A percentile compares a stretch with the other conserved stretches of the same genome.
phyloP scores from a whole-genome alignment of 345 rosid species.

The Populus pruinosa region DNA sequence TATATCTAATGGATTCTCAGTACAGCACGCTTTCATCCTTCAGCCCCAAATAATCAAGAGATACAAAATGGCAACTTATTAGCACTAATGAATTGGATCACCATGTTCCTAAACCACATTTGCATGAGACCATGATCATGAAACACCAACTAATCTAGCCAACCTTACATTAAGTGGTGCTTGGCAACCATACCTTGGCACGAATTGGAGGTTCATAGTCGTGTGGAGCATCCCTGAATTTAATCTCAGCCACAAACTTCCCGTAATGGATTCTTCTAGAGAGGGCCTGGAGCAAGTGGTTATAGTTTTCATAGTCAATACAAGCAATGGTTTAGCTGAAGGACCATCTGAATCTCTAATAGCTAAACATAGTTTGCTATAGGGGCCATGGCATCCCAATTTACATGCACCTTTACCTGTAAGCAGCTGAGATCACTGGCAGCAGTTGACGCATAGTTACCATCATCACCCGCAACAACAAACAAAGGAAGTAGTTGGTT shows the following conservation, averaged over 20 bases:
- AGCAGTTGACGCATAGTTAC: slow-evolving; percentile 70
- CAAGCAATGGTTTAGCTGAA: background rate
- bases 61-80: background rate
- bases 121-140: background rate
- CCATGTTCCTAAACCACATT: background rate
- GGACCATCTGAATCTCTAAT: background rate
- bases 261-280: slow-evolving; percentile 90
- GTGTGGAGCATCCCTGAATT: slow-evolving; percentile 59
- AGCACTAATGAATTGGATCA: background rate
- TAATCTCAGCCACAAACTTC: slow-evolving; percentile 83
- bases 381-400: background rate
- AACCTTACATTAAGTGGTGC: background rate
- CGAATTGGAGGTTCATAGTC: slow-evolving; percentile 72
- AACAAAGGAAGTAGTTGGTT: slow-evolving; percentile 68
- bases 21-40: background rate
- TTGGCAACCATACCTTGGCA: slow-evolving; percentile 46
- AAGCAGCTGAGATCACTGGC: slow-evolving; percentile 63
- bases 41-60: background rate
- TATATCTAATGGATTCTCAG: too few relatives aligned
- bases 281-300: slow-evolving; percentile 47
- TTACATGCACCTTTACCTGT: slow-evolving; percentile 44
- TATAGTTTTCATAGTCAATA: background rate
- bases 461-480: slow-evolving; percentile 66
- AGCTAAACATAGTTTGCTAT: background rate
- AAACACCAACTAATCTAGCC: background rate